Conservation (phyloP, 371 early-diverging fungal genomes). For the Actinomortierella wolfii region DNA sequence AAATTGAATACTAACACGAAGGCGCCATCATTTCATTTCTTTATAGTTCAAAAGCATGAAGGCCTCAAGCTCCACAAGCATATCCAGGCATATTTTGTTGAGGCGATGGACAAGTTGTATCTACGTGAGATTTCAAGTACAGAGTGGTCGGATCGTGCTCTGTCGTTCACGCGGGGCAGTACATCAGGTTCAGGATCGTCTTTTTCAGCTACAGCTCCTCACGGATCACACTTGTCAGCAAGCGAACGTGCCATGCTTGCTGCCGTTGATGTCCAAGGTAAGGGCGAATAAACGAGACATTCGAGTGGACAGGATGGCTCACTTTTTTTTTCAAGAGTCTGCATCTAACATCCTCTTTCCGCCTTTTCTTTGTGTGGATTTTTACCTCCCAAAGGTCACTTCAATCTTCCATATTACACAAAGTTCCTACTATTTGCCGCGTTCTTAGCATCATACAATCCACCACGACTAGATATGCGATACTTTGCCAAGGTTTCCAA, state of each 20-base stretch:
- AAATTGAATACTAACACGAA: no score
- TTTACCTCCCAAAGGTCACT: slow-evolving; percentile 41
- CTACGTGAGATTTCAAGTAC: slow-evolving; percentile 83
- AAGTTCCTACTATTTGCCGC: slow-evolving; percentile 87
- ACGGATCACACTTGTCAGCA: neutral
- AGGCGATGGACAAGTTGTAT: slow-evolving; percentile 81
- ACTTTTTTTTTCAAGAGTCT: neutral
- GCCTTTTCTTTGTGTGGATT: neutral
- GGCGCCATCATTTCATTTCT: neutral
- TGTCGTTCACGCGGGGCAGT: neutral
- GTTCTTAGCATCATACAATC: slow-evolving; percentile 93
- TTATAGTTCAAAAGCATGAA: slow-evolving; percentile 56
- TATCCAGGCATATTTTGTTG: slow-evolving; percentile 78
- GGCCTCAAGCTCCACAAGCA: slow-evolving; percentile 69
- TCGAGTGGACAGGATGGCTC: no score
- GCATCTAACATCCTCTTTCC: neutral
- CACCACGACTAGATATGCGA: slow-evolving; percentile 80
- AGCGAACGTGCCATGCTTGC: slow-evolving; percentile 34
- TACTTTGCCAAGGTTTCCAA: slow-evolving; percentile 75
- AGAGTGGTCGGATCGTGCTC: slow-evolving; percentile 72
- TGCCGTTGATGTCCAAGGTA: slow-evolving; percentile 36
- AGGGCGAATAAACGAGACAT: neutral
- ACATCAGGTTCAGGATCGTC: slow-evolving; percentile 7
- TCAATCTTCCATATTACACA: slow-evolving; percentile 78
- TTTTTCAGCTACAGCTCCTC: neutral